Percentiles rank a stretch among this genome's conserved stretches.
Conservation (phyloP, 2,329 filamentous ascomycete genomes). For the Colletotrichum trifolii region DNA sequence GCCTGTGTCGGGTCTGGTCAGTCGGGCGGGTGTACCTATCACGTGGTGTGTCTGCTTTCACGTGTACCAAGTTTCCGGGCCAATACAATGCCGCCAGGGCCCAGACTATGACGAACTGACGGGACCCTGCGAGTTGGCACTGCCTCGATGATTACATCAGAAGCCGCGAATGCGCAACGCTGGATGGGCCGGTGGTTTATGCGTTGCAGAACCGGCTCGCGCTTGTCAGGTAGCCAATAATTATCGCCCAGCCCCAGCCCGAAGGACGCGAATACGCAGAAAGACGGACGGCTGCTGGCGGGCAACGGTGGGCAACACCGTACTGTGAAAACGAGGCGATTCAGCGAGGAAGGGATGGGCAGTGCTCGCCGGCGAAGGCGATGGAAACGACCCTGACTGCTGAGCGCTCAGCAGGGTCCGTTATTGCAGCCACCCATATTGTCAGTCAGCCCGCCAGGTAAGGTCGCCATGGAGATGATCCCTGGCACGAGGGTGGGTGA, state of each 20-base stretch:
- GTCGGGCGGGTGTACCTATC: too few species aligned
- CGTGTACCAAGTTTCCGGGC: conserved; percentile 19
- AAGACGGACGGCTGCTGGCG: background rate
- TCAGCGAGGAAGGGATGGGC: too few species aligned
- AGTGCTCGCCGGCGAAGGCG: conserved; percentile 3
- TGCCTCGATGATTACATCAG: conserved; percentile 34
- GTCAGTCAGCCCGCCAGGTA: conserved; percentile 2
- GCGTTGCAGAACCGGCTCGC: background rate
- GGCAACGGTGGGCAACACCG: background rate
- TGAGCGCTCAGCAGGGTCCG: background rate
- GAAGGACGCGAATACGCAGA: background rate
- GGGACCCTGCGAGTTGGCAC: conserved; percentile 3
- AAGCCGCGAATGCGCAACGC: conserved; percentile 23
- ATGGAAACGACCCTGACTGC: background rate
- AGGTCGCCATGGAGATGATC: conserved; percentile 26
- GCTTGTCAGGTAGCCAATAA: background rate
- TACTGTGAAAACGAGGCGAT: background rate
- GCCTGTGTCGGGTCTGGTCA: too few species aligned
- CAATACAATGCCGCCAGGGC: conserved; percentile 26
- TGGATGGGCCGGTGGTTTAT: background rate
- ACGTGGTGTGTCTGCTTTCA: too few species aligned
- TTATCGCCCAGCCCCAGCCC: conserved; percentile 12
- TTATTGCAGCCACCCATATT: background rate
- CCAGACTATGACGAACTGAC: conserved; percentile 15
- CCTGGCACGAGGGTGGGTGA: conserved; percentile 16